Evolutionary conservation across 1,284 basidiomycete genomes (phyloP).

Genomic region (Marasmius oreades): DNA sequence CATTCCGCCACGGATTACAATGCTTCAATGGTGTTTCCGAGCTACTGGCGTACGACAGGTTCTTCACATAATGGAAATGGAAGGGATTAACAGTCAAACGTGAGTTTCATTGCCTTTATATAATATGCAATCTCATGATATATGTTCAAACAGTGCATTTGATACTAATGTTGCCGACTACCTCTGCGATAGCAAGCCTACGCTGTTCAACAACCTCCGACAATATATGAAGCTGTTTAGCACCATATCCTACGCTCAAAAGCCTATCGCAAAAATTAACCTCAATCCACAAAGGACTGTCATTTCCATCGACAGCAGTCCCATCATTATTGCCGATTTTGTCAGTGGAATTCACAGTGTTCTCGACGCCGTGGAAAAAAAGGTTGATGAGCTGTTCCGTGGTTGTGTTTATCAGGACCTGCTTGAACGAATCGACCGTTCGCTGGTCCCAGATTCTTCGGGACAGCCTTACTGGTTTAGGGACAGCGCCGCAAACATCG

Average conservation of each 20-base stretch:
- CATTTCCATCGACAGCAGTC: slow-evolving; percentile 4
- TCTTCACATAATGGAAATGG: background rate
- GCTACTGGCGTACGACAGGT: background rate
- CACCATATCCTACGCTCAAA: background rate
- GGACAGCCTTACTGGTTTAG: slow-evolving; percentile 4
- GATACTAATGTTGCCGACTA: background rate
- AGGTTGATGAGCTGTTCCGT: background rate
- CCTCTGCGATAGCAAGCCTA: background rate
- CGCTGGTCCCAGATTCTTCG: background rate
- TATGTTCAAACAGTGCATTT: background rate
- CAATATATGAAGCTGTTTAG: slow-evolving; percentile 2
- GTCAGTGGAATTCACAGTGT: background rate
- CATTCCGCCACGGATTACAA: background rate
- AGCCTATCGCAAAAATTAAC: slow-evolving; percentile 2
- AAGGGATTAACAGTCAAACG: background rate
- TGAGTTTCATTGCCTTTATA: background rate
- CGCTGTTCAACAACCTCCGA: slow-evolving; percentile 4
- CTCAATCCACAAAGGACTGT: background rate
- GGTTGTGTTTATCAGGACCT: slow-evolving; percentile 3
- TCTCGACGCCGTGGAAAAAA: background rate
- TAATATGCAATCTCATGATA: no score
- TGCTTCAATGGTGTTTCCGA: slow-evolving; percentile 1
- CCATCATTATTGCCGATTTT: background rate
- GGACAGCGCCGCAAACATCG: background rate
- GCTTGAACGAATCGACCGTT: background rate